Evolutionary conservation across 441 rosid genomes (phyloP).

Genomic region (Jatropha podagrica): DNA sequence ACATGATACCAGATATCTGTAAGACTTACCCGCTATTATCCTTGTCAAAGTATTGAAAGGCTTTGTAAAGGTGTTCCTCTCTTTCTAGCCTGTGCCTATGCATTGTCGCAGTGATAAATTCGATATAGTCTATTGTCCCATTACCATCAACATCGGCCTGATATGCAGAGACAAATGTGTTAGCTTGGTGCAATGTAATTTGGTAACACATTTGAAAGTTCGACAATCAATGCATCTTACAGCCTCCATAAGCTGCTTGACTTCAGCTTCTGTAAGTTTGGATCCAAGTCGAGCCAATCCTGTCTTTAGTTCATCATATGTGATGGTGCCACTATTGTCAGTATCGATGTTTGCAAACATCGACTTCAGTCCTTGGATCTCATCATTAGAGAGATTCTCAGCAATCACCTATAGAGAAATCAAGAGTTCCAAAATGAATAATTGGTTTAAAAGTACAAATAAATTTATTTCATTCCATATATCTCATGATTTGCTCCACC

Average conservation of each 20-base stretch:
- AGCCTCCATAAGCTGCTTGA: conserved; percentile 92
- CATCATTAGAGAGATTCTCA: conserved; percentile 73
- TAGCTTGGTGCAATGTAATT: not conserved
- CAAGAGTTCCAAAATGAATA: not conserved
- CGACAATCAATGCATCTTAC: conserved; percentile 37
- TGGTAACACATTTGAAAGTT: not conserved
- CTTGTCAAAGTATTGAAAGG: conserved; percentile 79
- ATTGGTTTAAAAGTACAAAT: not conserved
- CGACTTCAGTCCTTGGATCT: conserved; percentile 81
- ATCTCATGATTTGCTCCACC: not conserved
- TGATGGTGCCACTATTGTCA: conserved; percentile 85
- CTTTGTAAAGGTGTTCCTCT: conserved; percentile 70
- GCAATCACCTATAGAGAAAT: conserved; percentile 65
- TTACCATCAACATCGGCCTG: conserved; percentile 85
- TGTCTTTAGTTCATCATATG: conserved; percentile 77
- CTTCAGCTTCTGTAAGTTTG: conserved; percentile 77
- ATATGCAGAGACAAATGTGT: conserved; percentile 4
- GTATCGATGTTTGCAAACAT: conserved; percentile 87
- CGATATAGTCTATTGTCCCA: conserved; percentile 72
- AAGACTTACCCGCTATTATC: conserved; percentile 63
- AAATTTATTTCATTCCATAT: not conserved
- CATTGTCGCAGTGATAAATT: conserved; percentile 81
- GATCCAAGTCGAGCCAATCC: conserved; percentile 89
- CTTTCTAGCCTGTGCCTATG: conserved; percentile 73
- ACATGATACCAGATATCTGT: not conserved